These are phyloP conservation scores for Colletotrichum chrysophilum DNA, from an alignment of 2,329 filamentous ascomycete species.

Conservation along the genomic window DNA sequence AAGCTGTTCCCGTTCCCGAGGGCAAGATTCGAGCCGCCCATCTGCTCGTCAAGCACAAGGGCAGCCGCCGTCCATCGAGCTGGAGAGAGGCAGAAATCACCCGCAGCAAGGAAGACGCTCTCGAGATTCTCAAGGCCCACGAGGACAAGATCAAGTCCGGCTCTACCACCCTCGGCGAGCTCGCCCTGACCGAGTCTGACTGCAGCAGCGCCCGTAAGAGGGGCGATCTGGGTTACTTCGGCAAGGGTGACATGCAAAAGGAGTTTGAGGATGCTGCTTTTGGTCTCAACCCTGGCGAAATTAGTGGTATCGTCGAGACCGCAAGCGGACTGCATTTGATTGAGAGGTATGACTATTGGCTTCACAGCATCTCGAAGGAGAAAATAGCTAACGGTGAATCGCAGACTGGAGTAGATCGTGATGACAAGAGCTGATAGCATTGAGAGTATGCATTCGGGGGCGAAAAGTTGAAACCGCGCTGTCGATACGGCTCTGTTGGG, in stretches of 20 bases:
- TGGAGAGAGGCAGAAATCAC: conserved; percentile 93
- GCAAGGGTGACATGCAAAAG: conserved; percentile 95
- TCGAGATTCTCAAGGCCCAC: conserved; percentile 75
- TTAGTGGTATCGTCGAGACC: conserved; percentile 88
- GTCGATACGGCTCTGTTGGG: background rate
- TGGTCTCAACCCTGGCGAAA: conserved; percentile 82
- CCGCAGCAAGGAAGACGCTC: conserved; percentile 85
- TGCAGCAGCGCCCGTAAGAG: conserved; percentile 94
- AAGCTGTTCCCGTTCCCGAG: conserved; percentile 48
- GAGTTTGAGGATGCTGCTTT: conserved; percentile 98
- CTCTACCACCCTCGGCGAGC: conserved; percentile 73
- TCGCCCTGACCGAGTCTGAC: conserved; percentile 89
- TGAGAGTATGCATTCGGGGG: background rate
- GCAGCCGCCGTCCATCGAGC: conserved; percentile 86
- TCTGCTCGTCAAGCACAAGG: conserved; percentile 90
- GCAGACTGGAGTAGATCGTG: conserved; percentile 47
- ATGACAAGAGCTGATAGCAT: background rate
- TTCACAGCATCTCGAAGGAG: background rate
- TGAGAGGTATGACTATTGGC: conserved; percentile 71
- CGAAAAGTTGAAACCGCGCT: conserved; percentile 2
- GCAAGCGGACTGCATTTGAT: conserved; percentile 96
- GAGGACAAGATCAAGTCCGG: conserved; percentile 78
- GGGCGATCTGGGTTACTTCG: conserved; percentile 95
- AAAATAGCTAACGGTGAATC: conserved; percentile 55
- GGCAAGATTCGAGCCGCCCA: conserved; percentile 95